Evolutionary conservation across 208 protist species (phyloP), one percentile per base, ranked within the genome.

Genomic region (Trypanosoma scelopori): DNA sequence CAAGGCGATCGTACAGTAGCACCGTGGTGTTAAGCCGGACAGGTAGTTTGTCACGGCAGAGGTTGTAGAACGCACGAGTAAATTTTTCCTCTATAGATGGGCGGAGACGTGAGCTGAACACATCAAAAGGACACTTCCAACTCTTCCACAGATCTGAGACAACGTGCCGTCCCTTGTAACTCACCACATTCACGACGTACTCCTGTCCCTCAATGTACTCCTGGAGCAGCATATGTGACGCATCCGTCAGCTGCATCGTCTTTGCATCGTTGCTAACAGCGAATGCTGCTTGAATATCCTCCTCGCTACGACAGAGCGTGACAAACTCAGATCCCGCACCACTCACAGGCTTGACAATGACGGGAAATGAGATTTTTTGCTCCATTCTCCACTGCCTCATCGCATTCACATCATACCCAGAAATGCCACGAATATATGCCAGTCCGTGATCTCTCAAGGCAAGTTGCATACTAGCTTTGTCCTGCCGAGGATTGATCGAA

Each of bases 121-220:
- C 61, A 1, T 58, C 22, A 39, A 72, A 35, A 2, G 84, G 78
- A 53, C 75, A 86, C 65, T 95, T 95, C 75, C 79, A 91, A 71
- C 90, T 95, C 53, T 74, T 67, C 90, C 90, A 95, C 23, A 95
- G 71, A 71, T 95, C 90, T 13, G 87, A 91, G n/a, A 93, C 87
- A 32, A 91, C 79, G 52, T 86, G 76, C n/a, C 65, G 56, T 51
- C 85, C 83, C 37, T 88, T 51, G 72, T 84, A 90, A 52, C 78
- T 84, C 37, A 93, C 84, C 48, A 78, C 79, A 65, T 95, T 84
- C 39, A 95, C 84, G 22, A 95, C 85, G 65, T 95, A 95, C 68
- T 95, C 90, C 4, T 61, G 67, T 9, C 90, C 90, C 13, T 90
- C 85, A 56, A 95, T 91, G 79, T 93, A 95, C 74, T 95, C 90